phyloP scores from a whole-genome alignment of 805 yeast genomes.

The Suhomyces canberraensis region DNA sequence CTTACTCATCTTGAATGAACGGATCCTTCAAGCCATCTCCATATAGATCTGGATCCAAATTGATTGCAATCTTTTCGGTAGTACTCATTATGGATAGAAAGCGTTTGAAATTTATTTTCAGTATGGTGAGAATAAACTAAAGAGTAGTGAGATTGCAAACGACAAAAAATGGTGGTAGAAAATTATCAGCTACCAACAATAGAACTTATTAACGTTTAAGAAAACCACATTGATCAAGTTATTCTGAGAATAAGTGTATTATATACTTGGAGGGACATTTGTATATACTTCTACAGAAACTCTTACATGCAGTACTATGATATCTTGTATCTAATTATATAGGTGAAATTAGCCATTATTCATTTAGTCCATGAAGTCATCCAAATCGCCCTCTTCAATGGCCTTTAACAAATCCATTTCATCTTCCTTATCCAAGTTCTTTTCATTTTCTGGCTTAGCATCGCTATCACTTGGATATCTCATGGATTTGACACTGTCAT shows the following conservation, averaged over 20 bases:
- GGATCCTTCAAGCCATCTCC: conserved; percentile 34
- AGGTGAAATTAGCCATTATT: background rate
- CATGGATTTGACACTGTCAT: conserved; percentile 92
- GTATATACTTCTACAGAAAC: no score
- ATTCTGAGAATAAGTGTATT: no score
- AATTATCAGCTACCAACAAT: no score
- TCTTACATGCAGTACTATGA: conserved; percentile 1
- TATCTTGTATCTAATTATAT: background rate
- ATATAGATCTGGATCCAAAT: conserved; percentile 26
- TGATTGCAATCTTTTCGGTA: conserved; percentile 12
- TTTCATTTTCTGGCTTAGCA: conserved; percentile 26
- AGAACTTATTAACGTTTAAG: no score
- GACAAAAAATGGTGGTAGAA: no score
- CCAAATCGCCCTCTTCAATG: conserved; percentile 55
- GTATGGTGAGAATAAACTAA: no score
- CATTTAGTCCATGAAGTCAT: conserved; percentile 43
- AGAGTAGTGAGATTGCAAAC: no score
- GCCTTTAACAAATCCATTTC: conserved; percentile 44
- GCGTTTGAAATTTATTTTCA: no score
- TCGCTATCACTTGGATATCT: conserved; percentile 64
- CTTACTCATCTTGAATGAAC: conserved; percentile 40
- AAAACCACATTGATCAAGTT: no score
- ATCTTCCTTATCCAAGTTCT: conserved; percentile 35
- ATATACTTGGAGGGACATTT: no score
- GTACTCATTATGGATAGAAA: conserved; percentile 1